Conservation (phyloP, 768 basidiomycete genomes). For the Phanerochaete sordida region DNA sequence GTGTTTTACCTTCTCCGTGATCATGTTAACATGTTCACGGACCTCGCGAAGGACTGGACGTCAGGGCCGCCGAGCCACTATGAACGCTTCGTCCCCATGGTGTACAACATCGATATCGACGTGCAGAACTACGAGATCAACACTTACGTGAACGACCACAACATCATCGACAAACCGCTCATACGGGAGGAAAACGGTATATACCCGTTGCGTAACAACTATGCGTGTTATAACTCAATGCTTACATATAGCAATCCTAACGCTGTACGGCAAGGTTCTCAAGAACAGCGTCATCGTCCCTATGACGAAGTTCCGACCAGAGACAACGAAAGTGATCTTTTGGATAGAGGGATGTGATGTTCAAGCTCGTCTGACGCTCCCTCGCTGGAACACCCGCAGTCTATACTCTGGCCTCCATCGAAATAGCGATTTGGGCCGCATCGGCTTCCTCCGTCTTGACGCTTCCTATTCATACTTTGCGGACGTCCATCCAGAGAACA, state of each 20-base stretch:
- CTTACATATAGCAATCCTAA: conserved; percentile 60
- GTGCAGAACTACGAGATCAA: conserved; percentile 76
- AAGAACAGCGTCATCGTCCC: conserved; percentile 54
- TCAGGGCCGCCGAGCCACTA: conserved; percentile 80
- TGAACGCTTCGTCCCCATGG: conserved; percentile 78
- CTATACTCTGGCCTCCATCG: conserved; percentile 61
- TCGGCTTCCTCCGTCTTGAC: conserved; percentile 51
- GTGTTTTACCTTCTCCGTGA: conserved; percentile 80
- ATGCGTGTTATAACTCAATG: neutral
- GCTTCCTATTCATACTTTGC: conserved; percentile 77
- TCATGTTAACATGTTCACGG: conserved; percentile 91
- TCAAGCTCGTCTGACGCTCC: conserved; percentile 60
- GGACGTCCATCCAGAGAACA: conserved; percentile 59
- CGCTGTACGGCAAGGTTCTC: conserved; percentile 55
- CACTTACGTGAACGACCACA: conserved; percentile 91
- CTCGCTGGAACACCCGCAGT: conserved; percentile 86
- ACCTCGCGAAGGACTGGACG: conserved; percentile 90
- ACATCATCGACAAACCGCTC: conserved; percentile 89
- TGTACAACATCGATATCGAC: conserved; percentile 68
- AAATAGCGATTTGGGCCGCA: conserved; percentile 54
- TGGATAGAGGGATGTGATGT: conserved; percentile 55
- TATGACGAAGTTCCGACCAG: conserved; percentile 69
- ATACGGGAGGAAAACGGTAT: conserved; percentile 82
- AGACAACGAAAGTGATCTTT: conserved; percentile 66
- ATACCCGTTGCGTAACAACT: conserved; percentile 8